Percentiles rank a stretch among this genome's conserved stretches.
Evolutionary conservation across 208 protist species (phyloP).

Genomic region (Leishmania mexicana): DNA sequence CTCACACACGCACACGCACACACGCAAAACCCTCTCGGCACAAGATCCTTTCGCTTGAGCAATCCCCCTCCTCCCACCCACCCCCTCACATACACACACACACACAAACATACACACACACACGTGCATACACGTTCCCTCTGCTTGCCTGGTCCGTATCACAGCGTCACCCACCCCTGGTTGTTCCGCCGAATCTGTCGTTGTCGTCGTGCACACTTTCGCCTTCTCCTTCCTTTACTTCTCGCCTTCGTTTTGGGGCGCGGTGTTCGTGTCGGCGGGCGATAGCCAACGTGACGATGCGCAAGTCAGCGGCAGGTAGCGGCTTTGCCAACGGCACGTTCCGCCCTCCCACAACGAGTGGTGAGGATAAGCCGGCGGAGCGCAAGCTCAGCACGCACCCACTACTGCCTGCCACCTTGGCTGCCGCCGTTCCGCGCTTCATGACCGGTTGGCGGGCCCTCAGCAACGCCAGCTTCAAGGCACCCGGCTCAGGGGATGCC

Average conservation of each 20-base stretch:
- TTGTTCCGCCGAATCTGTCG: background rate
- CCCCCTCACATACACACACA: background rate
- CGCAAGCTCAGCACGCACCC: constrained; percentile 15
- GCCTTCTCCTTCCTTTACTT: background rate
- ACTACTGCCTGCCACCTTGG: constrained; percentile 15
- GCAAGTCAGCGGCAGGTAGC: constrained; percentile 27
- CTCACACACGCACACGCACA: too few relatives aligned
- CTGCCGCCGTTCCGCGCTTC: constrained; percentile 32
- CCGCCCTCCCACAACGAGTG: constrained; percentile 33
- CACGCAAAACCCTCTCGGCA: too few relatives aligned
- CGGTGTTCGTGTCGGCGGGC: background rate
- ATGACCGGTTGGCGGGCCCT: constrained; percentile 21
- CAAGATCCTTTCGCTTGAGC: too few relatives aligned
- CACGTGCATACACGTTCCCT: background rate
- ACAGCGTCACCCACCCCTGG: background rate
- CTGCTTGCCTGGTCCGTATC: background rate
- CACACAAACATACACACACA: too few relatives aligned
- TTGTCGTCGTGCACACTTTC: background rate
- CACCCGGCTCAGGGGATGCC: background rate
- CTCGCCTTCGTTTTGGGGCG: background rate
- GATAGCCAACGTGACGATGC: background rate
- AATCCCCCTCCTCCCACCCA: background rate
- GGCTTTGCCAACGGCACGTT: constrained; percentile 37
- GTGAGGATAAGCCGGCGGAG: constrained; percentile 8
- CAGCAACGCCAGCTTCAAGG: constrained; percentile 12